Base-by-base conservation (phyloP, 257 asterid species). In the Rauvolfia tetraphylla region DNA sequence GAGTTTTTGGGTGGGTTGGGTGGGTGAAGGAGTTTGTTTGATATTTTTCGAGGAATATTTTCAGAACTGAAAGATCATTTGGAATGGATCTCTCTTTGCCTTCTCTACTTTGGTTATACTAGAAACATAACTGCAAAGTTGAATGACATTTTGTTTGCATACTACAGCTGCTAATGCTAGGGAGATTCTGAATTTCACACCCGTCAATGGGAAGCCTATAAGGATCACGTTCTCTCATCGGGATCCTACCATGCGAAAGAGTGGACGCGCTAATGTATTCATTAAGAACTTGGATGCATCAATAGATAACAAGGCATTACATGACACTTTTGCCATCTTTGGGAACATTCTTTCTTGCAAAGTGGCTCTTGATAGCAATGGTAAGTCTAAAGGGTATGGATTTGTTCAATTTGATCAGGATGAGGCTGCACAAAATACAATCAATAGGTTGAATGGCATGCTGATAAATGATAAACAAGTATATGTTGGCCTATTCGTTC, bases 221-320 rank as follows among this genome's bases (percentile, higher is more conserved):
- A 87, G 98, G 83, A 91, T 93, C 29, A 91, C 89, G 96, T 93
- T 89, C 72, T 93, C 96, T 39, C 89, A 93, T 17, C 83, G 98
- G 62, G 97, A 93, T 79, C 98, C 98, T n/a, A 83, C 88, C 75
- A 65, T 89, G 41, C 76, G 98, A 13, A 93, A 87, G 72, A 93
- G 92, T 69, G 97, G 97, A 27, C 81, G 81, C 33, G 97, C 92
- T 9, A 93, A 91, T 71, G 76, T 93, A 38, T 91, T 88, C 83
- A 89, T 93, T 22, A 93, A 93, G 86, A 93, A 93, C 63, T 76
- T 93, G 85, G 96, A 89, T 77, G 44, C 76, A 8, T 68, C 96
- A 7, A 83, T 93, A 1, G 97, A 93, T 79, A 85, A 92, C 70
- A 93, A 91, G 85, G 89, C 89, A 0, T 72, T 93, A 36, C 81